Evolutionary conservation across 148 eudicot species (phyloP), one percentile per base, ranked within the genome.

Genomic region (Fagopyrum tataricum): DNA sequence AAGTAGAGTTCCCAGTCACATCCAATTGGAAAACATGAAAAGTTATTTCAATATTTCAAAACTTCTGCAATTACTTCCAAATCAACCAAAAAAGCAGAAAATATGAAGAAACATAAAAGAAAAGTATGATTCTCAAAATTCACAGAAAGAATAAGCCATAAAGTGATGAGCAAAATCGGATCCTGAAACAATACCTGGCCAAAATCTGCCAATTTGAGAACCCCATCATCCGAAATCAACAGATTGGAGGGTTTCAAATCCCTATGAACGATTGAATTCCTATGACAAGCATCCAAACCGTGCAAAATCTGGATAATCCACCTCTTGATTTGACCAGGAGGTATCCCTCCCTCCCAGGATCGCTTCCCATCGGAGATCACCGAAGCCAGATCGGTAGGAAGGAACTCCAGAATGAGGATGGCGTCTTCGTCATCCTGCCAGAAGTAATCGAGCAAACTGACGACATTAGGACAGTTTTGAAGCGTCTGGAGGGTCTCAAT

Each of bases 341-440:
- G 48, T 72, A 94, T 62, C 64, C 90, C 90, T 10, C 74, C 80
- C 5, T 78, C 85, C 77, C 76, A 59, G n/a, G 26, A 75, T 75
- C 69, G 88, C 81, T 83, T 91, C 1, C 80, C 90, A 7, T 74
- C 83, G 6, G 52, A 49, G 7, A 95, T 84, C 13, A 95, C 88
- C 11, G 86, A 80, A 6, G 79, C 77, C 67, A 95, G 81, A 82
- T 95, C 97, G 39, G 88, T 83, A 42, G 67, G 78, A 11, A 95
- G 66, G 71, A 66, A 90, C 81, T 95, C 97, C 9, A 95, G 81
- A 26, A 95, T 96, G 17, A 91, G 82, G 11, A 95, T 96, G 7
- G 98, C 88, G 73, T 95, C 98, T 48, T 91, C 98, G 46, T 86
- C 93, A n/a, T 90, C 96, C 7, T 84, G 76, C 84, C 91, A 95